Conservation (phyloP, 257 asterid species). For the Petunia axillaris region DNA sequence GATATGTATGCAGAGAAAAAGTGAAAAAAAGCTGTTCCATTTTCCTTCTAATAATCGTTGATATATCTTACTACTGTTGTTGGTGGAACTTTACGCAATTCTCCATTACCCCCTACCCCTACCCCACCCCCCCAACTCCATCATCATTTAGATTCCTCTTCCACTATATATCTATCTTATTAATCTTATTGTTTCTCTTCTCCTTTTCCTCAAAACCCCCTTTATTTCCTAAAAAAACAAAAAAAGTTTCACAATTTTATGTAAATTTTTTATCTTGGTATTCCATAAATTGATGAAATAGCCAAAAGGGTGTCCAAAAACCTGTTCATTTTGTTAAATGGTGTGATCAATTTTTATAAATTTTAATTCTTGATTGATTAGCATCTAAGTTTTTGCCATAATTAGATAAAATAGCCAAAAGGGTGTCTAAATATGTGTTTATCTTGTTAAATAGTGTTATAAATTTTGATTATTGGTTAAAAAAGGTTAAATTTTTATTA, state of each 20-base stretch:
- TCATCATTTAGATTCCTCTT: slow-evolving; percentile 20
- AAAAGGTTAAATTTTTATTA: not conserved
- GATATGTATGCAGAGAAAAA: not conserved
- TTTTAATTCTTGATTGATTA: too few relatives aligned
- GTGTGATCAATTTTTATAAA: too few relatives aligned
- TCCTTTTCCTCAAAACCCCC: not conserved
- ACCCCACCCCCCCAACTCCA: not conserved
- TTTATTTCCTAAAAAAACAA: not conserved
- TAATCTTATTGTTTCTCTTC: not conserved
- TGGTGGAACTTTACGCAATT: slow-evolving; percentile 47
- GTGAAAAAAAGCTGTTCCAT: not conserved
- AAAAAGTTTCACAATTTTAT: not conserved
- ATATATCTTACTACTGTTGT: slow-evolving; percentile 24
- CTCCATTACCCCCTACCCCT: not conserved
- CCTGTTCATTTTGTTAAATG: too few relatives aligned
- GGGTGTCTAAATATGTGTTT: not conserved
- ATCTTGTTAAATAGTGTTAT: not conserved
- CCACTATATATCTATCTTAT: not conserved
- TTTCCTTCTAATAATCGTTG: not conserved
- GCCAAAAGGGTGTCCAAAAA: too few relatives aligned
- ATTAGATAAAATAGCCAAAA: not conserved
- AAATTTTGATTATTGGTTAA: not conserved
- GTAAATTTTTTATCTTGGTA: too few relatives aligned
- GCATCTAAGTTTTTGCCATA: not conserved
- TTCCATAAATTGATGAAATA: too few relatives aligned